Evolutionary conservation across 78 protist genomes (phyloP).

Genomic region (Bodo saltans): DNA sequence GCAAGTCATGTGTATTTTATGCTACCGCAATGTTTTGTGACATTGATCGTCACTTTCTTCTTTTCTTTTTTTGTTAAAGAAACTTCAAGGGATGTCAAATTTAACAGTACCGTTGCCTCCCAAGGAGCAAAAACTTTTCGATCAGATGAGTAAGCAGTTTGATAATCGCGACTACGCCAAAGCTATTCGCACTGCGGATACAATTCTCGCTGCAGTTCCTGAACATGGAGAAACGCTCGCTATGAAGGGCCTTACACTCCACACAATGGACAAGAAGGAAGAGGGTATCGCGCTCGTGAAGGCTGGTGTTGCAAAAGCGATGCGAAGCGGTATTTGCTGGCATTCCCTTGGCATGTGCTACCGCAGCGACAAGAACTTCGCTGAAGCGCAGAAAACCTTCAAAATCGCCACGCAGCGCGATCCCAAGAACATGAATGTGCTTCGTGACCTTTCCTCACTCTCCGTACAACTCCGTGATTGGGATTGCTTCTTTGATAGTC

Average conservation of each 20-base stretch:
- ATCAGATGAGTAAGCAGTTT: neutral
- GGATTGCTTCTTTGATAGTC: neutral
- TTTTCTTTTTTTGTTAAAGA: too few relatives aligned
- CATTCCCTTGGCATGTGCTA: neutral
- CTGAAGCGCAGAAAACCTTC: neutral
- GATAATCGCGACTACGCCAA: neutral
- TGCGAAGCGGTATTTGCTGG: neutral
- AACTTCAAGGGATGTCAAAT: neutral
- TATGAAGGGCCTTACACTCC: neutral
- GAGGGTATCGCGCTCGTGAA: neutral
- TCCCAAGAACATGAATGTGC: neutral
- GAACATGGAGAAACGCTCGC: neutral
- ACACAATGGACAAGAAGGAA: neutral
- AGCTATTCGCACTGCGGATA: neutral
- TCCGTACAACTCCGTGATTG: neutral
- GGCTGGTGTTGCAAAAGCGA: neutral
- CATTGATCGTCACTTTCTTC: neutral
- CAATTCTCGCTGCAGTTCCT: neutral
- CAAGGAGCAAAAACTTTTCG: neutral
- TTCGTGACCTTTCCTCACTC: neutral
- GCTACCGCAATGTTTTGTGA: neutral
- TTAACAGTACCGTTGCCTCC: neutral
- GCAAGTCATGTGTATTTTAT: neutral
- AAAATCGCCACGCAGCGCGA: neutral
- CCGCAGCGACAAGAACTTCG: neutral